phyloP scores from a whole-genome alignment of 768 basidiomycete species.

The Hypholoma fasciculare region DNA sequence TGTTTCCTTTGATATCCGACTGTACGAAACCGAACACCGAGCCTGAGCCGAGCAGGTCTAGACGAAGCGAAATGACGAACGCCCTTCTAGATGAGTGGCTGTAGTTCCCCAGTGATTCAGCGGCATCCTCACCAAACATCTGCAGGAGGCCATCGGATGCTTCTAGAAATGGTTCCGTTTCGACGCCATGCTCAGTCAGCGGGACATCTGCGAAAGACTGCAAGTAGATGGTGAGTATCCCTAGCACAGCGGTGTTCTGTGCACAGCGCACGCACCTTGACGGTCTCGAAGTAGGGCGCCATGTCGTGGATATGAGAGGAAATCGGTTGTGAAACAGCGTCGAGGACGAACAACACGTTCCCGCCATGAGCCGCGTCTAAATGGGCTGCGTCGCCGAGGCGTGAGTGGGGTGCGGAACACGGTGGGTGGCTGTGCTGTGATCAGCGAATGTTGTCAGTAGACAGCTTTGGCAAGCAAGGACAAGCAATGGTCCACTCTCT shows the following conservation, averaged over 20 bases:
- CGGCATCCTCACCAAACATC: constrained; percentile 57
- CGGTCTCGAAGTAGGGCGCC: constrained; percentile 68
- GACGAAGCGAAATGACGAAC: constrained; percentile 9
- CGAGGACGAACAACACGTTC: neutral
- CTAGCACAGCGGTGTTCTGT: too few species aligned
- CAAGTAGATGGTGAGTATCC: neutral
- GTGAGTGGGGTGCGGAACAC: neutral
- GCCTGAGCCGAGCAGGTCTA: constrained; percentile 63
- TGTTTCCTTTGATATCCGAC: constrained; percentile 66
- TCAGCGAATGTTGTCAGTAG: too few species aligned
- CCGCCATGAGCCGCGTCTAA: neutral
- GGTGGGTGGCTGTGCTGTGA: neutral
- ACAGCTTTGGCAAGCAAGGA: too few species aligned
- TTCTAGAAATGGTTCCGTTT: constrained; percentile 78
- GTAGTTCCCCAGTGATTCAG: neutral
- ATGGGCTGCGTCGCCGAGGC: neutral
- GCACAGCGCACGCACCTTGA: constrained; percentile 47
- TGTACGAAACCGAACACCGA: constrained; percentile 73
- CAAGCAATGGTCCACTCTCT: too few species aligned
- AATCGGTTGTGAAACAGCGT: neutral
- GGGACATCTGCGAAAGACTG: constrained; percentile 92
- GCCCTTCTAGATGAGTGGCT: constrained; percentile 11
- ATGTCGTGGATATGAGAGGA: constrained; percentile 22
- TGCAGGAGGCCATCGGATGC: constrained; percentile 84
- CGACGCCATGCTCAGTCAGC: constrained; percentile 73